Evolutionary conservation across 805 yeast genomes (phyloP), one percentile per base, ranked within the genome.

Genomic region (Saturnispora kantuleensis): DNA sequence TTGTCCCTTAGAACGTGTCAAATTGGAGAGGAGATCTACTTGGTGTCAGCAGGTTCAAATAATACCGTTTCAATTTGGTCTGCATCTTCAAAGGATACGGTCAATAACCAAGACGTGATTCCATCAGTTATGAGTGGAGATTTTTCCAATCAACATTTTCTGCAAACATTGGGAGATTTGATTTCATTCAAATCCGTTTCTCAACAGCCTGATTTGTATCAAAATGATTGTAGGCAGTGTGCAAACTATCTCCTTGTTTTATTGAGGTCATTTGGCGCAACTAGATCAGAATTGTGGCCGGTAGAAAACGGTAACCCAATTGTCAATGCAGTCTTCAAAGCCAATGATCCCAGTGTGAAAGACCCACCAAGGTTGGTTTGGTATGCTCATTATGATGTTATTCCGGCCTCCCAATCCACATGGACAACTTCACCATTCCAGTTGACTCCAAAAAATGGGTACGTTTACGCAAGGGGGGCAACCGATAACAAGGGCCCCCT

Each of bases 331-430:
- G 65, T 69, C 8, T 90, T 90, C 62, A 65, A 66, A 46, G 77
- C 77, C 4, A 75, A 72, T 42, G 50, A 54, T 10, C 38, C 33
- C n/a, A 39, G 47, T 35, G 9, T 10, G 15, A 13, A 34, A 5
- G 15, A 38, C 5, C 33, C 42, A 10, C 48, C 77, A 38, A 67
- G 84, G 45, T 70, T 87, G 4, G 60, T 90, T 39, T 90, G 95
- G 83, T 90, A 90, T 62, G 97, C 96, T 1, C 98, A 90, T 67
- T 90, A 93, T 58, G 98, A 90, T 63, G 96, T 90, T 26, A 87
- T 90, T 35, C 84, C 83, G 47, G 94, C 94, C 0, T 74, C 76
- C 31, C 71, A 71, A 41, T 69, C 69, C 29, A 47, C 55, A 5
- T 90, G 97, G 97, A 59, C 68, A 8, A 75, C 93, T 0, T 80